Base-by-base conservation (phyloP, 331 rosid genomes). In the Prunus yedoensis region DNA sequence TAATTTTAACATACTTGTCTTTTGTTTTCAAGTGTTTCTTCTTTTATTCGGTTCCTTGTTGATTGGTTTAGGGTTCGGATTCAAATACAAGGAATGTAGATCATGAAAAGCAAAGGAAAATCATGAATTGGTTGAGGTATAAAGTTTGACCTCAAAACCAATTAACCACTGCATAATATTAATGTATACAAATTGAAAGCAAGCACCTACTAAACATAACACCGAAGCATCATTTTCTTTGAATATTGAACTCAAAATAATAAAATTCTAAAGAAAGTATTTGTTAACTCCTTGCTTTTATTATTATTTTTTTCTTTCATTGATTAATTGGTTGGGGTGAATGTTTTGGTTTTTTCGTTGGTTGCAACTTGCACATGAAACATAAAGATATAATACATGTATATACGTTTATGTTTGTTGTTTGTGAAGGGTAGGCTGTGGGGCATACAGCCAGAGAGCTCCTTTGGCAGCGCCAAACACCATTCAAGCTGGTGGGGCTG, bases 381-480 rank as follows among this genome's bases (percentile, higher is more conserved):
- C 51, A 20, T 50, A 16, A 75, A 43, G 11, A 75, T 15, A 30
- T 45, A 58, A 73, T 67, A 41, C 51, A 18, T 14, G 65, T 47
- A 21, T 77, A 13, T n/a, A 27, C 8, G 30, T 65, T 65, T 62
- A 8, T 52, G 8, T 71, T 1, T 47, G 56, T 61, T 50, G 38
- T 63, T 18, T 57, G 17, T 18, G 49, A 51, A 27, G 50, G 68
- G 53, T 77, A 90, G 96, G 85, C 64, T 9, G 82, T 91, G 60
- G 89, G 75, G 62, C 82, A 61, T 74, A 47, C 69, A 79, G 78
- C 72, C 81, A 80, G 61, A 66, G 71, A 73, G 77, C 8, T 47
- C 75, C 85, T 1, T 18, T 69, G 84, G 74, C 70, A 30, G 75
- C 85, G 10, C 64, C 84, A 21, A 65, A 79, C 47, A 50, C 43